Conservation (phyloP, 2,329 filamentous ascomycete genomes). For the Claviceps purpurea region DNA sequence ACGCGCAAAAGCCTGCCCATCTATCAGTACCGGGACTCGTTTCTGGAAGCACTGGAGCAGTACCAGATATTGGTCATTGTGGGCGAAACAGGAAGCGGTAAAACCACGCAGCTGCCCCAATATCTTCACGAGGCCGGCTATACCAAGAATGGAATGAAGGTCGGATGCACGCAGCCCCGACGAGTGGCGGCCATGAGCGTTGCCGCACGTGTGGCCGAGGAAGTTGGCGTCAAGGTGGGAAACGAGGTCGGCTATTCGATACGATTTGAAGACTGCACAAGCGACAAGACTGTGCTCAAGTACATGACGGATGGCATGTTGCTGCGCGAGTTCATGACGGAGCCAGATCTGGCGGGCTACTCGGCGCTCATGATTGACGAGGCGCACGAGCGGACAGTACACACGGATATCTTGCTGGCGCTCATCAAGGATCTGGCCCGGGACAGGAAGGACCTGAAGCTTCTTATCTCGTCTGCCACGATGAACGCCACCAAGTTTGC, state of each 20-base stretch:
- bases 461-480: slow-evolving; percentile 87
- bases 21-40: slow-evolving; percentile 72
- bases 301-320: slow-evolving; percentile 98
- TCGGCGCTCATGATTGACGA: slow-evolving; percentile 93
- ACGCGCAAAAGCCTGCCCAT: slow-evolving; percentile 84
- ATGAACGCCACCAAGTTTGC: slow-evolving; percentile 91
- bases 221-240: slow-evolving; percentile 80
- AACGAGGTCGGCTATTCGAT: slow-evolving; percentile 91
- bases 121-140: slow-evolving; percentile 87
- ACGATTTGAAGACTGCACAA: slow-evolving; percentile 85
- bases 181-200: slow-evolving; percentile 97
- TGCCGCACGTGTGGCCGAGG: slow-evolving; percentile 87
- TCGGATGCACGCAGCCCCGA: slow-evolving; percentile 88
- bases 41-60: slow-evolving; percentile 73
- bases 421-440: slow-evolving; percentile 79
- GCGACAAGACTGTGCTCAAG: slow-evolving; percentile 81
- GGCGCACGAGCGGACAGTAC: slow-evolving; percentile 84
- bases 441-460: slow-evolving; percentile 70
- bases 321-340: slow-evolving; percentile 76
- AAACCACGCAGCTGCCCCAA: slow-evolving; percentile 90
- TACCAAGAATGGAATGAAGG: slow-evolving; percentile 69
- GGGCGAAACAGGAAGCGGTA: slow-evolving; percentile 88
- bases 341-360: slow-evolving; percentile 71
- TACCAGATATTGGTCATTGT: slow-evolving; percentile 86
- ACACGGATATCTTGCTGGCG: slow-evolving; percentile 80